Percentiles rank a stretch among this genome's conserved stretches.
These are phyloP conservation scores for Malus sieversii DNA, from an alignment of 306 rosid species.

Conservation along the genomic window DNA sequence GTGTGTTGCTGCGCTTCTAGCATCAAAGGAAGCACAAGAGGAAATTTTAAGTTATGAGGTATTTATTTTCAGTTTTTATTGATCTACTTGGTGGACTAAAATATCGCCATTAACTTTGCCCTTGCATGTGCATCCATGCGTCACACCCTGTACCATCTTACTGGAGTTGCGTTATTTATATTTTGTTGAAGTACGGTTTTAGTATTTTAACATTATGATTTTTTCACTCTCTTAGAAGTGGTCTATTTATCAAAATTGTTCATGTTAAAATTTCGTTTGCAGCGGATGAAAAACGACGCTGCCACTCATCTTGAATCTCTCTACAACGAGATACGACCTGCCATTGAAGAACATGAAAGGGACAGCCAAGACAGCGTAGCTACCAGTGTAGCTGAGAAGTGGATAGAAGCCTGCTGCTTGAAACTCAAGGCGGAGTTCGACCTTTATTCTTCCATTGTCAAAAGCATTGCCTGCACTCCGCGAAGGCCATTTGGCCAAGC, in stretches of 20 bases:
- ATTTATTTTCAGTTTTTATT: neutral
- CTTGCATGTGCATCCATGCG: neutral
- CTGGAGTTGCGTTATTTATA: neutral
- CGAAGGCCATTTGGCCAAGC: constrained; percentile 19
- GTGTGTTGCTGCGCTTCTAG: constrained; percentile 50
- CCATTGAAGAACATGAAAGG: constrained; percentile 95
- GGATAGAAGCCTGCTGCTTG: constrained; percentile 81
- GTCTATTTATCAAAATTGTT: neutral
- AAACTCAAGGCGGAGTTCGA: constrained; percentile 83
- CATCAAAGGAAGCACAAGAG: constrained; percentile 67
- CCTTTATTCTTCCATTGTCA: constrained; percentile 61
- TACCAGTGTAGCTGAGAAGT: constrained; percentile 86
- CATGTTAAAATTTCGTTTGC: constrained; percentile 21
- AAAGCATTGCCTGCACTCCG: constrained; percentile 47
- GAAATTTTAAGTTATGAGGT: constrained; percentile 75
- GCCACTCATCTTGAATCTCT: constrained; percentile 53
- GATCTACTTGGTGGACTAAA: neutral
- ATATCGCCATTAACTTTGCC: neutral
- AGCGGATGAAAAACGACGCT: constrained; percentile 63
- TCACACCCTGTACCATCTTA: neutral
- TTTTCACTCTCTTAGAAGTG: neutral
- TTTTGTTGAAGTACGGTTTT: neutral
- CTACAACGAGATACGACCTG: constrained; percentile 86
- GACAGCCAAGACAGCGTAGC: constrained; percentile 89
- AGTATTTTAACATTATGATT: neutral